Base-by-base conservation (phyloP, 177 flowering plant species). In the Tripterygium wilfordii region DNA sequence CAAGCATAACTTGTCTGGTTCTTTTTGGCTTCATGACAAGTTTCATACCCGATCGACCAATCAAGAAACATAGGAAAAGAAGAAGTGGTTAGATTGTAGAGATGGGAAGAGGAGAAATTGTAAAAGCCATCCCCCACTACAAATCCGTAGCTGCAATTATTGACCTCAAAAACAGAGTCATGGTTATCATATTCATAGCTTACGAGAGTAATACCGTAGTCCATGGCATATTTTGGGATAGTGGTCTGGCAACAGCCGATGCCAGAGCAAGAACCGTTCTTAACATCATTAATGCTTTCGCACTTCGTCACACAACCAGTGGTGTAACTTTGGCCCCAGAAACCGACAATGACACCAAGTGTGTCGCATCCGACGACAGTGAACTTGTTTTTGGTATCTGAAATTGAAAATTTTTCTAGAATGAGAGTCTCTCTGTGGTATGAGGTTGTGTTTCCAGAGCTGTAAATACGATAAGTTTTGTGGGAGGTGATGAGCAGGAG, bases 311-410 rank as follows among this genome's bases (percentile, higher is more conserved):
- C 10, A 35, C 60, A 64, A 2, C 61, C 64, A 0, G 42, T 19
- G 4, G 17, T 30, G 46, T 33, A 39, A 8, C 1, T 20, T 21
- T 36, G 10, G 29, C 21, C 57, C 14, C 8, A 0, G 3, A 3
- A 35, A 0, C 56, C 48, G 7, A 0, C 8, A 8, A 57, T 9
- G 19, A 21, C 0, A 0, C 56, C 68, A 2, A 5, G 5, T 1
- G 60, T 54, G 51, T 64, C 60, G 17, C 68, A 64, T 2, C 68
- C 68, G 3, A 64, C 39, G 5, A 39, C 63, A 8, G 44, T 37
- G 28, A 64, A 46, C 47, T 40, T 53, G 48, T 64, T 64, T 24
- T 10, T 22, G 15, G 42, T 32, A 25, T 27, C 1, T 36, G 69
- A 65, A 27, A 65, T 10, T 5, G 48, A 19, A 36, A 50, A 40